Evolutionary conservation across 345 rosid species (phyloP).

Genomic region (Microthlaspi erraticum): DNA sequence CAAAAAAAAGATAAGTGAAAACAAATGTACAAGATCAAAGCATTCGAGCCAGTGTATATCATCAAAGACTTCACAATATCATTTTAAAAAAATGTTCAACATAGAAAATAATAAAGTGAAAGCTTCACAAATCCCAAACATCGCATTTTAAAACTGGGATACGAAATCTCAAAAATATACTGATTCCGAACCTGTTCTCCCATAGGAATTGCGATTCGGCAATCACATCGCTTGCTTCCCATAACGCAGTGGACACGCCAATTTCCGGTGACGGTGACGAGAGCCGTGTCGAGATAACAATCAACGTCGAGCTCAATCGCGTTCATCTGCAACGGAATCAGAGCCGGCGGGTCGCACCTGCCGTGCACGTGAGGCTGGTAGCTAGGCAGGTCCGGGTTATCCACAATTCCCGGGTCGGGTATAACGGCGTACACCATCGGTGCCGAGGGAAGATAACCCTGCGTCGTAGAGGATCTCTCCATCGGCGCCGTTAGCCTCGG

Average conservation of each 20-base stretch:
- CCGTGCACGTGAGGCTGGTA: slow-evolving; percentile 98
- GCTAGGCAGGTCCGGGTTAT: slow-evolving; percentile 92
- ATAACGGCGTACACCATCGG: slow-evolving; percentile 93
- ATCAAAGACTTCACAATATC: slow-evolving; percentile 4
- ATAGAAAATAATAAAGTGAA: slow-evolving; percentile 5
- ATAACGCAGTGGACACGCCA: slow-evolving; percentile 95
- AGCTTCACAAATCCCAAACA: not conserved
- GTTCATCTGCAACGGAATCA: slow-evolving; percentile 90
- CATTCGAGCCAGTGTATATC: not conserved
- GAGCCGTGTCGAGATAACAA: slow-evolving; percentile 65
- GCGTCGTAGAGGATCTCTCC: slow-evolving; percentile 55
- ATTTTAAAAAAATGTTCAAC: not conserved
- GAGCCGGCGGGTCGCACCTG: slow-evolving; percentile 86
- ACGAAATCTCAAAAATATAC: not conserved
- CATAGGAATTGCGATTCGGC: slow-evolving; percentile 84
- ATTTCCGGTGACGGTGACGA: slow-evolving; percentile 62
- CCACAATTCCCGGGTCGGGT: slow-evolving; percentile 77
- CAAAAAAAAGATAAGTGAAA: not conserved
- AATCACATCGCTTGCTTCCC: slow-evolving; percentile 89
- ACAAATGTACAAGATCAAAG: not conserved
- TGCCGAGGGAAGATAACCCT: slow-evolving; percentile 59
- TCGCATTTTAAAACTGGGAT: not conserved
- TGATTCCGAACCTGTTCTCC: slow-evolving; percentile 73
- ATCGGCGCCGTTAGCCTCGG: slow-evolving; percentile 61
- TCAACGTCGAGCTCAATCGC: slow-evolving; percentile 65